These are phyloP conservation scores for Schizophyllum commune DNA, from an alignment of 1,284 basidiomycete genomes.

Conservation along the genomic window DNA sequence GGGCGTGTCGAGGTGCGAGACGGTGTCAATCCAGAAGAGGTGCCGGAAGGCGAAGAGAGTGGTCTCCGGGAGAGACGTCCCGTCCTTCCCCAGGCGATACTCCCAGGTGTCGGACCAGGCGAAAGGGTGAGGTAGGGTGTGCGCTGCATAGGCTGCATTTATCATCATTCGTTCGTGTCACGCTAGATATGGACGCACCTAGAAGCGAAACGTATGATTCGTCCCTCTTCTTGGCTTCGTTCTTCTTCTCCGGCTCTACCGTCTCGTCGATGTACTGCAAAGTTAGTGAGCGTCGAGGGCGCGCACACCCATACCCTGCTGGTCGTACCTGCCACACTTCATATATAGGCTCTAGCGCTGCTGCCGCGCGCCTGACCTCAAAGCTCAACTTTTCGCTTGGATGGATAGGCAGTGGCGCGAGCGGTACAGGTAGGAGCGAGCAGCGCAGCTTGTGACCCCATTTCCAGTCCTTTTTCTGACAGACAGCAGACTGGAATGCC, in stretches of 20 bases:
- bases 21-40: neutral
- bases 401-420: neutral
- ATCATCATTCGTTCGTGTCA: neutral
- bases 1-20: neutral
- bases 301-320: too few relatives aligned
- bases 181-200: neutral
- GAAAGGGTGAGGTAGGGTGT: neutral
- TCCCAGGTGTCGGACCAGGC: neutral
- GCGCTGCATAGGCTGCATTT: neutral
- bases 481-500: constrained; percentile 3
- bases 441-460: constrained; percentile 9
- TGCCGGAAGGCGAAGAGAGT: neutral
- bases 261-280: neutral
- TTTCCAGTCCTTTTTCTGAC: constrained; percentile 10
- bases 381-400: neutral
- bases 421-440: constrained; percentile 5
- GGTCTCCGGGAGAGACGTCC: neutral
- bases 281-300: too few relatives aligned
- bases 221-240: neutral
- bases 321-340: neutral
- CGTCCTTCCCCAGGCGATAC: neutral
- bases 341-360: neutral
- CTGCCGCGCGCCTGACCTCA: neutral
- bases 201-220: neutral
- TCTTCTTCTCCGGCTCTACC: neutral